These are phyloP conservation scores for Eucalyptus victrix DNA, from an alignment of 345 rosid species.

Conservation along the genomic window DNA sequence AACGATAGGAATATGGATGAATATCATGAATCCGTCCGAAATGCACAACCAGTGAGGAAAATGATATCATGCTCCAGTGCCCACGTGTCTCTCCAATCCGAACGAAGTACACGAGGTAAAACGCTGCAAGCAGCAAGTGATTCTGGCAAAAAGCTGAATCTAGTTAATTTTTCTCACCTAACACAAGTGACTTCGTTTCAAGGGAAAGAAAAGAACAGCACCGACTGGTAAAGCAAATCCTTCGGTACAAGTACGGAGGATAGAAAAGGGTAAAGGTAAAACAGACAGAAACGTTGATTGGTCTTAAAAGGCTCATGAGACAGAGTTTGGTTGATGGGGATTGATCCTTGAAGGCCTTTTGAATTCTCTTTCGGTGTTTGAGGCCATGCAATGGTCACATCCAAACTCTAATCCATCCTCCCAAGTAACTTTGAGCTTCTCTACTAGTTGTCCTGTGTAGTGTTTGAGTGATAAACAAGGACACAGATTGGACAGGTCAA, in stretches of 20 bases:
- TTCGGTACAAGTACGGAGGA: background rate
- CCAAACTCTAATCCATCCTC: background rate
- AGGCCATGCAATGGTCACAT: background rate
- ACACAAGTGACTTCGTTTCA: background rate
- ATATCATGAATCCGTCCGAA: background rate
- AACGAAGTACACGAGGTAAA: background rate
- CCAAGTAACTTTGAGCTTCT: background rate
- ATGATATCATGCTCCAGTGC: background rate
- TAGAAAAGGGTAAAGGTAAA: background rate
- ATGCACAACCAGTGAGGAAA: background rate
- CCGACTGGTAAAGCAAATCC: background rate
- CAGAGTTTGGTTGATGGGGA: background rate
- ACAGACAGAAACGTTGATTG: background rate
- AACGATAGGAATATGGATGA: background rate
- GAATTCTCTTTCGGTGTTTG: background rate
- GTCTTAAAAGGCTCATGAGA: background rate
- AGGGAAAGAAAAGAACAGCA: background rate
- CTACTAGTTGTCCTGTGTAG: background rate
- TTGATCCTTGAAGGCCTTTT: background rate
- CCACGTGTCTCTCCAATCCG: background rate
- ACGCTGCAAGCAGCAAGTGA: background rate
- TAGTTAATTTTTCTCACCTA: background rate
- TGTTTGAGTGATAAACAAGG: background rate
- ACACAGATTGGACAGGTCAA: background rate
- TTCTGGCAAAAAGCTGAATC: background rate